These are phyloP conservation scores for Ceratobasidium sp. DNA, from an alignment of 1,284 basidiomycete genomes.

Conservation along the genomic window DNA sequence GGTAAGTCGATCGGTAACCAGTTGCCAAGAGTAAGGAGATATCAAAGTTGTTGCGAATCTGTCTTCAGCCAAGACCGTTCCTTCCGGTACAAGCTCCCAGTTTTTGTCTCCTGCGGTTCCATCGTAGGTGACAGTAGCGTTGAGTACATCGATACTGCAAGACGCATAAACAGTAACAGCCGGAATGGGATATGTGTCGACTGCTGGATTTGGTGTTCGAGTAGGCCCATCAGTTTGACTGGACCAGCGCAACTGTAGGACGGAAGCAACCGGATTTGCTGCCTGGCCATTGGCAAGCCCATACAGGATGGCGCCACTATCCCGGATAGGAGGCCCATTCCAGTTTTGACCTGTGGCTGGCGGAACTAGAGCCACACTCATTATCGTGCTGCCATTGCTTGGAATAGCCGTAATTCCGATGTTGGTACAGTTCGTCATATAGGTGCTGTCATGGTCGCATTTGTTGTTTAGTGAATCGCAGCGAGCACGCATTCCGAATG, in stretches of 20 bases:
- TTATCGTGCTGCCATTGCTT: neutral
- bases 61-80: neutral
- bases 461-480: slow-evolving; percentile 5
- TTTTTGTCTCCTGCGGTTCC: neutral
- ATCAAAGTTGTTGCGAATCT: neutral
- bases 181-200: neutral
- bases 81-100: neutral
- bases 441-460: neutral
- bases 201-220: neutral
- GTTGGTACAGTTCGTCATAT: neutral
- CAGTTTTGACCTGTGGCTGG: neutral
- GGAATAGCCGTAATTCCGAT: neutral
- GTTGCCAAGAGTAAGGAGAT: neutral
- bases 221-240: neutral
- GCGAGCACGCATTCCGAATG: slow-evolving; percentile 3
- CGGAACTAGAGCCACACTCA: neutral
- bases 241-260: slow-evolving; percentile 12
- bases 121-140: slow-evolving; percentile 1
- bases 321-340: neutral
- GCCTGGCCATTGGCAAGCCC: neutral
- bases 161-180: neutral
- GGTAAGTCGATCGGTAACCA: neutral
- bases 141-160: slow-evolving; percentile 4
- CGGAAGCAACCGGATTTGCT: neutral
- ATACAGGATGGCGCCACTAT: neutral